Percentiles rank a stretch among this genome's conserved stretches.
Evolutionary conservation across 768 basidiomycete genomes (phyloP).

Genomic region (Terana coerulea): DNA sequence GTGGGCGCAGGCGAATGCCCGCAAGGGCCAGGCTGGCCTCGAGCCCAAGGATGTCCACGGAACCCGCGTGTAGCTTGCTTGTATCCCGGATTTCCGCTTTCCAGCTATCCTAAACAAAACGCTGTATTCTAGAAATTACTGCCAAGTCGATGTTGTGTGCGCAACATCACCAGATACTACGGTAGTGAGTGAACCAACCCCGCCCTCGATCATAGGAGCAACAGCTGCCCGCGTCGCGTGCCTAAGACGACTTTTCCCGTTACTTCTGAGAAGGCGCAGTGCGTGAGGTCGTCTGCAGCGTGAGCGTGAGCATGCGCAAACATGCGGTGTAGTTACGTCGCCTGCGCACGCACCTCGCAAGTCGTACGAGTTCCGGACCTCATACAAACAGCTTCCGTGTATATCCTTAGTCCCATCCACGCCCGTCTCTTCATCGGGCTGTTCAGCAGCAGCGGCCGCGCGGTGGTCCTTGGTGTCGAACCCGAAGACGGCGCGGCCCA

Average conservation of each 20-base stretch:
- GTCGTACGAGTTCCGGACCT: constrained; percentile 27
- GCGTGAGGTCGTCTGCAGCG: constrained; percentile 27
- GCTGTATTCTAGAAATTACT: not conserved
- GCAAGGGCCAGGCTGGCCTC: constrained; percentile 81
- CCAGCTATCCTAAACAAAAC: not conserved
- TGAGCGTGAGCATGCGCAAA: not conserved
- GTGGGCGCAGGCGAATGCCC: constrained; percentile 85
- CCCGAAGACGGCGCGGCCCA: constrained; percentile 41
- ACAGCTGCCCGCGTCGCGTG: constrained; percentile 24
- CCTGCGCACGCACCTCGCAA: constrained; percentile 22
- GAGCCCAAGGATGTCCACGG: constrained; percentile 78
- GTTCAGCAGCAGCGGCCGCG: not conserved
- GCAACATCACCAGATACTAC: no score
- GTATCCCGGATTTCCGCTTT: not conserved
- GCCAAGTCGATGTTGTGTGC: not conserved
- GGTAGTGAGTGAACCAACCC: no score
- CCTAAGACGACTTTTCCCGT: constrained; percentile 27
- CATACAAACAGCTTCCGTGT: constrained; percentile 21
- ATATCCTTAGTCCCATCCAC: constrained; percentile 10
- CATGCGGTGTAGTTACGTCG: no score
- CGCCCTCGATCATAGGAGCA: constrained; percentile 20
- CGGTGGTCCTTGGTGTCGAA: constrained; percentile 26
- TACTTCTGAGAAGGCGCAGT: constrained; percentile 28
- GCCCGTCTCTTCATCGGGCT: not conserved
- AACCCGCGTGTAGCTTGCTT: constrained; percentile 40